Base-by-base conservation (phyloP, 345 rosid genomes). In the Populus alba region DNA sequence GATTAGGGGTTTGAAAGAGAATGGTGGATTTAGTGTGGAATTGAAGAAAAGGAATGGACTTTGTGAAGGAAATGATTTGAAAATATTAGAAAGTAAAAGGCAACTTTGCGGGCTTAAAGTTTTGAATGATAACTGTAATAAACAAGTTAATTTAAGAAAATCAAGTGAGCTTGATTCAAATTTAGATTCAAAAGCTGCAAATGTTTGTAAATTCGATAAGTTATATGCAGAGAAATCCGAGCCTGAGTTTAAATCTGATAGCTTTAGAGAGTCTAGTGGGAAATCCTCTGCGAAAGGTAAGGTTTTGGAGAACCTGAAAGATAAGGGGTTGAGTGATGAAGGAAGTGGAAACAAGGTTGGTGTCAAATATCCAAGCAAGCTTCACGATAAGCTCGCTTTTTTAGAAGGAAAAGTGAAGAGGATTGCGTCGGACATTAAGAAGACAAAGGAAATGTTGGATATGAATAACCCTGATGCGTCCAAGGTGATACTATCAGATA, bases 311-410 rank as follows among this genome's bases (percentile, higher is more conserved):
- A 83, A 81, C 57, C 51, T 75, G 16, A 90, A 87, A 77, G 94
- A 81, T 69, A 83, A 82, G 63, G 83, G 71, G 57, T 66, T 79
- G 67, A 76, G 71, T 57, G 86, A 83, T 49, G 87, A 85, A 55
- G 76, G 81, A 27, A 78, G 55, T 0, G 75, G 79, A 47, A 41
- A 71, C 38, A 75, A 38, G 68, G 78, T 16, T 75, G 74, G 76
- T 70, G 39, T 68, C 25, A 92, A 90, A 62, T 85, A 86, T 71
- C 90, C 89, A 0, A 90, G 95, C 75, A 94, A 88, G 84, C 90
- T 97, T 72, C 97, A 97, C n/a, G 96, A 94, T 80, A 94, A 91
- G 90, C 97, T 97, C 53, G 95, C 97, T 43, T 94, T 94, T 86
- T 80, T 97, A 37, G 99, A 94, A 83, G 97, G 96, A 12, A 97